Evolutionary conservation across 2,329 filamentous ascomycete species (phyloP).

Genomic region (Gnomoniopsis sp.): DNA sequence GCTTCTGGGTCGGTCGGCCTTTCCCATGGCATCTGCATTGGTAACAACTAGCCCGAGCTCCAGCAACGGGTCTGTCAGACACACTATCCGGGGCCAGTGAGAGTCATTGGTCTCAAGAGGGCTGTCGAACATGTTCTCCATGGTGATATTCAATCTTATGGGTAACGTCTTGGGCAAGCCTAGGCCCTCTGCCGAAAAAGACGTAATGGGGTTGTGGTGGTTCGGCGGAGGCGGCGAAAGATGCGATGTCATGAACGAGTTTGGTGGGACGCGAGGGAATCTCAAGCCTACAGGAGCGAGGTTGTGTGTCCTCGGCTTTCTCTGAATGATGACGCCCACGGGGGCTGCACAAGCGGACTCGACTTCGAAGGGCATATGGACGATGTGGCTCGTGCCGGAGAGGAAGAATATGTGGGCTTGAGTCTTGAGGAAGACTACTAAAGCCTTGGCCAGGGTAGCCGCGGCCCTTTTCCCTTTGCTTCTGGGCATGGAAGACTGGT

Average conservation of each 20-base stretch:
- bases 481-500: background rate
- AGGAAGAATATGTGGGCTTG: conserved; percentile 94
- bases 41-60: conserved; percentile 82
- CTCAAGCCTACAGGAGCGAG: conserved; percentile 50
- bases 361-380: conserved; percentile 93
- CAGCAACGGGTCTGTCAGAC: conserved; percentile 78
- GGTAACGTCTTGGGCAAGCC: conserved; percentile 54
- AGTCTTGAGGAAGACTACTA: conserved; percentile 88
- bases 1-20: conserved; percentile 35
- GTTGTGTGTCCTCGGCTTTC: conserved; percentile 60
- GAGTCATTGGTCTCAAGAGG: conserved; percentile 51
- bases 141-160: conserved; percentile 47
- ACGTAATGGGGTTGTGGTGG: conserved; percentile 38
- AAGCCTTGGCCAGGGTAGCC: conserved; percentile 54
- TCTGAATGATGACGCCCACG: conserved; percentile 79
- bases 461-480: conserved; percentile 4
- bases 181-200: conserved; percentile 56
- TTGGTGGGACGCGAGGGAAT: conserved; percentile 66
- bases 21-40: conserved; percentile 40
- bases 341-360: conserved; percentile 82
- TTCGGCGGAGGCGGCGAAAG: conserved; percentile 47
- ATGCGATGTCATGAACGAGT: conserved; percentile 77
- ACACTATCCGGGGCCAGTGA: conserved; percentile 73
- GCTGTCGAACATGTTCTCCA: conserved; percentile 57
- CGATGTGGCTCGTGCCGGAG: conserved; percentile 79